Evolutionary conservation across 1,284 basidiomycete genomes (phyloP).

Genomic region (Pterulicium gracile): DNA sequence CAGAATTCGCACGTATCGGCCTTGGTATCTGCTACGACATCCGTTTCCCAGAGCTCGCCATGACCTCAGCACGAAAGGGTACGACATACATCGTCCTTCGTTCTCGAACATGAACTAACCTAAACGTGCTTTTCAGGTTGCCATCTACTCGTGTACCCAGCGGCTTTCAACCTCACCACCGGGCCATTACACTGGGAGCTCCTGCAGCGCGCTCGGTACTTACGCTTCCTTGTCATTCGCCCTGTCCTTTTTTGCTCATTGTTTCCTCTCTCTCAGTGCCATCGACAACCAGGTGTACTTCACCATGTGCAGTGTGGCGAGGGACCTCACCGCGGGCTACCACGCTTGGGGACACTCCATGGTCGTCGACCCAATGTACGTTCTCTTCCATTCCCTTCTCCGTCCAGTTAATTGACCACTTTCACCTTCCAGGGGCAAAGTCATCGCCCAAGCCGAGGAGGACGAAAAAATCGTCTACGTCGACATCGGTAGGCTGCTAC

Average conservation of each 20-base stretch:
- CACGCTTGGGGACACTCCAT: constrained; percentile 91
- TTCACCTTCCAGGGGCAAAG: constrained; percentile 50
- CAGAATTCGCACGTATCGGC: constrained; percentile 84
- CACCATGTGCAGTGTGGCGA: constrained; percentile 91
- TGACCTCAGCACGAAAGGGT: constrained; percentile 86
- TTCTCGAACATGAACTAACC: not conserved
- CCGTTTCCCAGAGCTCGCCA: constrained; percentile 92
- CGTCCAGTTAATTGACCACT: constrained; percentile 9
- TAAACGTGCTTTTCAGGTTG: constrained; percentile 44
- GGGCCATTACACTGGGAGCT: constrained; percentile 97
- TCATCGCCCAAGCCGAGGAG: constrained; percentile 73
- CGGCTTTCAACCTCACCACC: constrained; percentile 86
- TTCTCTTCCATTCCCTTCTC: constrained; percentile 8
- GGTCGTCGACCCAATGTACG: constrained; percentile 83
- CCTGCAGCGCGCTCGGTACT: constrained; percentile 75
- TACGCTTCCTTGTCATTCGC: constrained; percentile 2
- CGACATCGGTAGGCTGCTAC: constrained; percentile 62
- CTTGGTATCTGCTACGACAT: constrained; percentile 89
- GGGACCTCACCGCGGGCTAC: constrained; percentile 73
- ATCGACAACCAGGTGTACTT: constrained; percentile 96
- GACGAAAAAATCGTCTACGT: constrained; percentile 74
- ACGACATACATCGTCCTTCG: constrained; percentile 8
- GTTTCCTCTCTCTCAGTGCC: constrained; percentile 41
- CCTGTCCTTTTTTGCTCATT: not conserved
- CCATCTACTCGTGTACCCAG: constrained; percentile 85